A percentile compares a stretch with the other conserved stretches of the same genome.
phyloP scores from a whole-genome alignment of 1,284 basidiomycete genomes.

The Ganoderma multipileum region DNA sequence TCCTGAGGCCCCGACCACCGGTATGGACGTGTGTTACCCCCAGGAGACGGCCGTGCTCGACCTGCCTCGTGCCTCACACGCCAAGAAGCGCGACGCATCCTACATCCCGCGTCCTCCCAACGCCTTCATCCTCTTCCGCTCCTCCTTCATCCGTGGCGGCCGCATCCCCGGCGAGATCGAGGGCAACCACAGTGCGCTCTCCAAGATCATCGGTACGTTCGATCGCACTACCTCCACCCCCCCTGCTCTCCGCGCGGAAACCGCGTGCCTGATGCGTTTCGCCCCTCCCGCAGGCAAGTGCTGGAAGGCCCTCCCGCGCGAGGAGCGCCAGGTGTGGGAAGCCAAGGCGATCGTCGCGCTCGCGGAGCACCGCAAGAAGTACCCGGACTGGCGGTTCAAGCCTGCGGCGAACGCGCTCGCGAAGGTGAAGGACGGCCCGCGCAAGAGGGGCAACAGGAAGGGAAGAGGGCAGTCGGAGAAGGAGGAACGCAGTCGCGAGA shows the following conservation, averaged over 20 bases:
- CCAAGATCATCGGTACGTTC: constrained; percentile 48
- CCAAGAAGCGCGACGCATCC: constrained; percentile 55
- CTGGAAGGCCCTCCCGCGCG: constrained; percentile 65
- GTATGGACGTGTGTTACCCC: constrained; percentile 33
- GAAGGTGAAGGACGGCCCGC: constrained; percentile 51
- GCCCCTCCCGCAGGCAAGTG: constrained; percentile 53
- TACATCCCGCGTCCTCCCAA: constrained; percentile 94
- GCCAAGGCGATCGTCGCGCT: constrained; percentile 76
- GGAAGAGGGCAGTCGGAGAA: constrained; percentile 51
- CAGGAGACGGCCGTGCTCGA: constrained; percentile 31
- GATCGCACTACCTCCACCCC: background rate
- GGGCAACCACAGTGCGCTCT: constrained; percentile 79
- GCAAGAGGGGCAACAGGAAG: constrained; percentile 37
- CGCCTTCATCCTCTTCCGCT: constrained; percentile 94
- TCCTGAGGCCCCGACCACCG: constrained; percentile 36
- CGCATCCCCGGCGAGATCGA: constrained; percentile 81
- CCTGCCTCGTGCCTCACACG: constrained; percentile 43
- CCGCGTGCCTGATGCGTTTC: constrained; percentile 27
- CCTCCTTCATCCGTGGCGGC: constrained; percentile 83
- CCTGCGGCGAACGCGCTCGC: constrained; percentile 63
- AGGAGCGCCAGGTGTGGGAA: constrained; percentile 77
- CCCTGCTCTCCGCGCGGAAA: constrained; percentile 14
- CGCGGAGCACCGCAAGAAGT: constrained; percentile 77
- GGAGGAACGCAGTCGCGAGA: constrained; percentile 44
- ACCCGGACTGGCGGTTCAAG: constrained; percentile 80